phyloP scores from a whole-genome alignment of 352 stramenopile species.

The Pythium vanterpoolii region DNA sequence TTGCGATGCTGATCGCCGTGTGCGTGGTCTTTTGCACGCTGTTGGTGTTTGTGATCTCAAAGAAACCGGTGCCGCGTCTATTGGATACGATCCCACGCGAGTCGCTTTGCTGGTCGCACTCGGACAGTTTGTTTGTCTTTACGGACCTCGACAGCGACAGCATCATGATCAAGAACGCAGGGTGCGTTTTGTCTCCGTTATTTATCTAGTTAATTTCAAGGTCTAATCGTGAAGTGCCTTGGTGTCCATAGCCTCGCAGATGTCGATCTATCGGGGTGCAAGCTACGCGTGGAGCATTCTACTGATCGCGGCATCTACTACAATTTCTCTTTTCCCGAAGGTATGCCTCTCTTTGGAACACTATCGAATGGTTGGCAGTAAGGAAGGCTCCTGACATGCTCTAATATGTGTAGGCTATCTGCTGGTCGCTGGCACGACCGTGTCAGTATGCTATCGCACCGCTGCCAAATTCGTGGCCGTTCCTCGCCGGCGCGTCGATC shows the following conservation, averaged over 20 bases:
- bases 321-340: slow-evolving; percentile 23
- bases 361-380: background rate
- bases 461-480: slow-evolving; percentile 21
- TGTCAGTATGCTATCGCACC: slow-evolving; percentile 19
- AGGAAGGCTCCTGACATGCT: background rate
- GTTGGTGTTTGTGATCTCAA: slow-evolving; percentile 24
- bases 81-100: slow-evolving; percentile 22
- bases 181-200: no score
- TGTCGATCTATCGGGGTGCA: slow-evolving; percentile 22
- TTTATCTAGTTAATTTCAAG: no score
- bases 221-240: background rate
- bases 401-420: slow-evolving; percentile 12
- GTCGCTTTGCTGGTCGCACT: slow-evolving; percentile 19
- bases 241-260: slow-evolving; percentile 5
- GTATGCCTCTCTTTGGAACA: background rate
- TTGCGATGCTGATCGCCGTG: slow-evolving; percentile 18
- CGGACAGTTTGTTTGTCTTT: slow-evolving; percentile 23
- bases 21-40: slow-evolving; percentile 24
- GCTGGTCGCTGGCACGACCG: slow-evolving; percentile 21
- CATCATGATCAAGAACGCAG: slow-evolving; percentile 27
- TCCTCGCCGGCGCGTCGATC: slow-evolving; percentile 11
- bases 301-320: slow-evolving; percentile 26
- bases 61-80: slow-evolving; percentile 20
- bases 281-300: slow-evolving; percentile 17
- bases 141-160: slow-evolving; percentile 21